Evolutionary conservation across 2,329 filamentous ascomycete genomes (phyloP).

Genomic region (Amylocarpus encephaloides): DNA sequence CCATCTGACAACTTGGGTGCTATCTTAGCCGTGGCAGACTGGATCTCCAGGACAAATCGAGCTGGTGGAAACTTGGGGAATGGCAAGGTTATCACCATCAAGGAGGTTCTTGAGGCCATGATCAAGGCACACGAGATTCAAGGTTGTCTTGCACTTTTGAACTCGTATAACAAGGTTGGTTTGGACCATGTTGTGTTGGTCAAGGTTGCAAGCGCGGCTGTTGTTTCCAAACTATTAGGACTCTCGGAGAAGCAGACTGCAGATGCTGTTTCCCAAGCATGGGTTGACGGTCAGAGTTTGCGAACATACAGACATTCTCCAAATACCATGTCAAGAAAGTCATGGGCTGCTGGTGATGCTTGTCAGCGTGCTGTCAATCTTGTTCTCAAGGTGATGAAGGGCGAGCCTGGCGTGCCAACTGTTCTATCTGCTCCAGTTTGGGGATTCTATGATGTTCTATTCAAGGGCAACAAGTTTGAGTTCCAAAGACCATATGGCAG

Average conservation of each 20-base stretch:
- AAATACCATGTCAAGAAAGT: constrained; percentile 99
- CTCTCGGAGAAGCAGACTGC: constrained; percentile 85
- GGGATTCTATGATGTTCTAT: constrained; percentile 98
- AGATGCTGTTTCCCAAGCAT: constrained; percentile 93
- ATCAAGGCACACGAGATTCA: constrained; percentile 99
- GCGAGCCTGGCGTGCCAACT: constrained; percentile 84
- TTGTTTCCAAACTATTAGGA: constrained; percentile 92
- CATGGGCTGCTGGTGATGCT: constrained; percentile 96
- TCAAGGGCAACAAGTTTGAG: constrained; percentile 91
- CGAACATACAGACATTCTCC: constrained; percentile 95
- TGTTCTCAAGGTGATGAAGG: constrained; percentile 82
- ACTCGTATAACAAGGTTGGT: constrained; percentile 98
- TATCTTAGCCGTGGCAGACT: constrained; percentile 94
- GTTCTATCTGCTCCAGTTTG: constrained; percentile 88
- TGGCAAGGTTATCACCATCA: constrained; percentile 81
- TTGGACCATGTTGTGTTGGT: constrained; percentile 96
- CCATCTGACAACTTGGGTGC: constrained; percentile 97
- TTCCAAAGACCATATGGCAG: constrained; percentile 95
- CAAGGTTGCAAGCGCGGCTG: constrained; percentile 92
- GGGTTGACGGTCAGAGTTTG: constrained; percentile 93
- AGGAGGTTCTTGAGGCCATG: constrained; percentile 92
- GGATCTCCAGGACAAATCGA: constrained; percentile 87
- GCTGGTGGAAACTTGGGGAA: constrained; percentile 72
- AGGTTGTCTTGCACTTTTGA: constrained; percentile 91
- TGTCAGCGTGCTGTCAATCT: constrained; percentile 94